Evolutionary conservation across 2,329 filamentous ascomycete species (phyloP).

Genomic region (Pseudogymnoascus sp.): DNA sequence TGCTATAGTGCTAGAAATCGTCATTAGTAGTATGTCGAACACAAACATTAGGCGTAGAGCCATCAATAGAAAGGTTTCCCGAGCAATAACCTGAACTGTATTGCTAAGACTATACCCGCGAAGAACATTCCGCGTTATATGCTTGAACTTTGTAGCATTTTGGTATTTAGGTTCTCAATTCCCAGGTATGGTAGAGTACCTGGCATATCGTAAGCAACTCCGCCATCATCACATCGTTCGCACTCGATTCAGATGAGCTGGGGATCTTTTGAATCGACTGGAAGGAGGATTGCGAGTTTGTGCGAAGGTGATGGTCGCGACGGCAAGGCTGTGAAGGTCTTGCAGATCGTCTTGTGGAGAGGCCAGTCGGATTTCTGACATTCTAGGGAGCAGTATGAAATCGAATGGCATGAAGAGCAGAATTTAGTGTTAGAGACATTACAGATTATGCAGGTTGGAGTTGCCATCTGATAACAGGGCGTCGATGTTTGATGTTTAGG

Average conservation of each 20-base stretch:
- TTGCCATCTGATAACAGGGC: not conserved
- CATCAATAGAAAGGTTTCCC: not conserved
- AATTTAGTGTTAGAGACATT: not conserved
- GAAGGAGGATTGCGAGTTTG: not conserved
- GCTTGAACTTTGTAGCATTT: not conserved
- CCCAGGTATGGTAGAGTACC: not conserved
- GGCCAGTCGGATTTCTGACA: conserved; percentile 10
- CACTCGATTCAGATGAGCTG: not conserved
- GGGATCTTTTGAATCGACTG: not conserved
- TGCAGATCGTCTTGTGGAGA: conserved; percentile 10
- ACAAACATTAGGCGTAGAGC: not conserved
- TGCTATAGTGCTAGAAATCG: not conserved
- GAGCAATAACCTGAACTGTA: not conserved
- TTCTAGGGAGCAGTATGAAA: not conserved
- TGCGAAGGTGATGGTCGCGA: not conserved
- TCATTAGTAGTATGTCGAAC: not conserved
- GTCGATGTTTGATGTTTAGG: not conserved
- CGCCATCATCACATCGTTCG: not conserved
- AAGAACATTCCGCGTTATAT: not conserved
- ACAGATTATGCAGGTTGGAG: not conserved
- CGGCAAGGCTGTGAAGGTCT: not conserved
- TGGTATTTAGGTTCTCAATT: not conserved
- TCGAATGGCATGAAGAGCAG: conserved; percentile 7
- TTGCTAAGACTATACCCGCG: not conserved
- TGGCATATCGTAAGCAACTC: not conserved